phyloP scores from a whole-genome alignment of 495 filamentous ascomycete species.

The Hyphodiscus hymeniophilus region DNA sequence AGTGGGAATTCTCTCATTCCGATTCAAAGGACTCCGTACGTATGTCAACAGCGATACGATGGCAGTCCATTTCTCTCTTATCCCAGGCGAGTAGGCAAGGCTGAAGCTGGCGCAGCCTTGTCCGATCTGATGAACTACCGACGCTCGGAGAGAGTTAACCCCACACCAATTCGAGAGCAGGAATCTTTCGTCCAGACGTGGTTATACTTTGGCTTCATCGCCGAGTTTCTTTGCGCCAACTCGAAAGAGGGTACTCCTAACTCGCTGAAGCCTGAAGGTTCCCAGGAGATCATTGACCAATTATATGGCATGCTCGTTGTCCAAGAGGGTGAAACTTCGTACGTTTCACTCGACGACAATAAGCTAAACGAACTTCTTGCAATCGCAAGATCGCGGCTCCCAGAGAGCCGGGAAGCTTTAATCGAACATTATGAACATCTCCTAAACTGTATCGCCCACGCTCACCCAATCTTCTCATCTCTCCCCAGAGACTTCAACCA shows the following conservation, averaged over 20 bases:
- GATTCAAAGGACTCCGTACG: slow-evolving; percentile 8
- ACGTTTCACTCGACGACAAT: neutral
- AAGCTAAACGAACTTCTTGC: neutral
- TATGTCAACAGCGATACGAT: slow-evolving; percentile 4
- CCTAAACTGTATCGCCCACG: slow-evolving; percentile 5
- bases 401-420: neutral
- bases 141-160: neutral
- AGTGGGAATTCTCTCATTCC: slow-evolving; percentile 1
- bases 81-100: slow-evolving; percentile 6
- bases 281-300: neutral
- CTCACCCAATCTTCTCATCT: slow-evolving; percentile 2
- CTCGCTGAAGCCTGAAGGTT: neutral
- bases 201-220: slow-evolving; percentile 14
- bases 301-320: slow-evolving; percentile 8
- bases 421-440: slow-evolving; percentile 5
- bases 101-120: neutral
- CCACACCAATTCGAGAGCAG: neutral
- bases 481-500: slow-evolving; percentile 9
- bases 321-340: slow-evolving; percentile 2
- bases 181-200: slow-evolving; percentile 14
- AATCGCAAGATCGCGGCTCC: neutral
- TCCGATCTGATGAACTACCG: neutral
- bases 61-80: slow-evolving; percentile 7
- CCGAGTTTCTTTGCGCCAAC: slow-evolving; percentile 8
- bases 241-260: neutral